Evolutionary conservation across 2,329 filamentous ascomycete genomes (phyloP).

Genomic region (Cercospora sesami): DNA sequence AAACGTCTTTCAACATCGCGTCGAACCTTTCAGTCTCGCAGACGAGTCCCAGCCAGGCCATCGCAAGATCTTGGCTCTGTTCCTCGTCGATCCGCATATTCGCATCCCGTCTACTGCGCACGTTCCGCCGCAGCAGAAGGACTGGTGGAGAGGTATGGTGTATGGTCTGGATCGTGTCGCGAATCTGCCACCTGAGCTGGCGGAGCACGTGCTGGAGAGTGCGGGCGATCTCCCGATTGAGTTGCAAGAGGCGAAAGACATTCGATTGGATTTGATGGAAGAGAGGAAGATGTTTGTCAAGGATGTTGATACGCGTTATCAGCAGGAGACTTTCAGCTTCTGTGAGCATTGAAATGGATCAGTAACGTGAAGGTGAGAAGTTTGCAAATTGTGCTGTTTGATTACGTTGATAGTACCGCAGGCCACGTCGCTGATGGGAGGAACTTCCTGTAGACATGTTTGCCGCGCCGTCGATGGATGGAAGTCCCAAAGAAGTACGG

Average conservation of each 20-base stretch:
- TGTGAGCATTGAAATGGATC: slow-evolving; percentile 32
- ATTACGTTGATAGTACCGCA: not conserved
- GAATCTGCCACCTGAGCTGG: slow-evolving; percentile 33
- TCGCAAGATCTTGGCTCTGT: slow-evolving; percentile 58
- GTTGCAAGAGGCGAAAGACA: slow-evolving; percentile 33
- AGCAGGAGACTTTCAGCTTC: slow-evolving; percentile 32
- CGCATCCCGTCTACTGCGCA: slow-evolving; percentile 55
- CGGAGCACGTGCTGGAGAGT: slow-evolving; percentile 31
- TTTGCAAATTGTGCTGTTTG: not conserved
- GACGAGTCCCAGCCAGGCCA: slow-evolving; percentile 57
- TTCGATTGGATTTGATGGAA: slow-evolving; percentile 36
- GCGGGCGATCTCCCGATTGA: slow-evolving; percentile 34
- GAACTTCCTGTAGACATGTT: too few species aligned
- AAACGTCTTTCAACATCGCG: slow-evolving; percentile 54
- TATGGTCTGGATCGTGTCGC: slow-evolving; percentile 23
- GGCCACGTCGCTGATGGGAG: too few species aligned
- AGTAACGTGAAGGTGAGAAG: not conserved
- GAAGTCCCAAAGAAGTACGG: too few species aligned
- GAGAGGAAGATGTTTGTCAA: slow-evolving; percentile 32
- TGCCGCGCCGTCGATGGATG: too few species aligned
- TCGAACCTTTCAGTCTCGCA: slow-evolving; percentile 52
- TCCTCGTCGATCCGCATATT: slow-evolving; percentile 58
- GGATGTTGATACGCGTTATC: slow-evolving; percentile 20
- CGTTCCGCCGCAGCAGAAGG: slow-evolving; percentile 52
- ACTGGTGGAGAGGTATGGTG: slow-evolving; percentile 44